Conservation (phyloP, 2,329 filamentous ascomycete species). For the Sporothrix pseudoabietina region DNA sequence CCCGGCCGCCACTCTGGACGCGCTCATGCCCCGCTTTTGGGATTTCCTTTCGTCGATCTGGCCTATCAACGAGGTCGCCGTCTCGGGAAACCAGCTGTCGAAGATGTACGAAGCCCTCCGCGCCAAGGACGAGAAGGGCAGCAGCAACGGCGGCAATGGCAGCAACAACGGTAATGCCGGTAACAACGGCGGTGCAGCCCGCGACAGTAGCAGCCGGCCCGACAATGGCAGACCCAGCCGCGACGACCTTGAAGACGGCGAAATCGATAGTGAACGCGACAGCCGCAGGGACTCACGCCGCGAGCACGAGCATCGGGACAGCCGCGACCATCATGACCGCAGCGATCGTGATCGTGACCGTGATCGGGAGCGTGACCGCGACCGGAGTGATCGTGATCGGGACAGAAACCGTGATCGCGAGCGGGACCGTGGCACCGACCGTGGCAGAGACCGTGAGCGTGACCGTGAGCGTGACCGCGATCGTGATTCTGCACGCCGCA, state of each 20-base stretch:
- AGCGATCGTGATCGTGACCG: constrained; percentile 39
- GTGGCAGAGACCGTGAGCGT: constrained; percentile 24
- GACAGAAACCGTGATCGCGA: constrained; percentile 29
- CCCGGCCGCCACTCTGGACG: constrained; percentile 40
- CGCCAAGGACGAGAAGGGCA: constrained; percentile 41
- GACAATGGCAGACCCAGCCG: constrained; percentile 34
- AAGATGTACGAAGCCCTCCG: constrained; percentile 44
- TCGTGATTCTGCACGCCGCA: constrained; percentile 41
- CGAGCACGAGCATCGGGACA: constrained; percentile 34
- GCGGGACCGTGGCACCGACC: constrained; percentile 27
- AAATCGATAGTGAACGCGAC: constrained; percentile 45
- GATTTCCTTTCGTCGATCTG: constrained; percentile 46
- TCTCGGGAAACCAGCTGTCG: constrained; percentile 44
- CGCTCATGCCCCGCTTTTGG: constrained; percentile 46
- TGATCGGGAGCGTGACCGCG: constrained; percentile 28
- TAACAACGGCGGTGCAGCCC: neutral
- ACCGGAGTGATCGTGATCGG: constrained; percentile 25
- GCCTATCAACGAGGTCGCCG: constrained; percentile 44
- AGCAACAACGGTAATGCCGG: neutral
- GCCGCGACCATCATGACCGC: constrained; percentile 24
- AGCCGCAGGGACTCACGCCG: constrained; percentile 41
- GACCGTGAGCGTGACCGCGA: constrained; percentile 42
- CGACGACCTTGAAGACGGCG: constrained; percentile 45
- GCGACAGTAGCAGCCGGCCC: constrained; percentile 28
- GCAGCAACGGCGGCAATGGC: constrained; percentile 31